Percentiles rank a stretch among this genome's conserved stretches.
phyloP scores from a whole-genome alignment of 2,329 filamentous ascomycete species.

The Ascochyta lentis region DNA sequence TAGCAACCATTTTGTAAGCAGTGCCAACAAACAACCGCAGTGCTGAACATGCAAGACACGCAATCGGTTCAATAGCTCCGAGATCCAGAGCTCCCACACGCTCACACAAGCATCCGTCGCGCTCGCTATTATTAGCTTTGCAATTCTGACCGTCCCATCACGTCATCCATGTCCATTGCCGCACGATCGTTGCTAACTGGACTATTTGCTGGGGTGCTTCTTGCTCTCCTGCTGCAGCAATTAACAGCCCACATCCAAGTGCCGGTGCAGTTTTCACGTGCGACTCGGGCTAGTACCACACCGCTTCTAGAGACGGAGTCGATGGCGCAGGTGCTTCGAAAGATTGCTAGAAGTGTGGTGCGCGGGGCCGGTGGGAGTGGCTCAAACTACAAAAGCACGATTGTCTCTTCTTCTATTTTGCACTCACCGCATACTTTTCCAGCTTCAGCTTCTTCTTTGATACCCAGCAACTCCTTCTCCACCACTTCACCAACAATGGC shows the following conservation, averaged over 20 bases:
- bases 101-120: neutral
- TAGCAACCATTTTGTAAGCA: conserved; percentile 15
- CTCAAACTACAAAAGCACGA: conserved; percentile 29
- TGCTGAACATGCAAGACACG: conserved; percentile 6
- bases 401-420: conserved; percentile 15
- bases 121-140: conserved; percentile 7
- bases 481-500: conserved; percentile 47
- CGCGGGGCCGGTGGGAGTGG: conserved; percentile 20
- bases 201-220: conserved; percentile 34
- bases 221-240: conserved; percentile 36
- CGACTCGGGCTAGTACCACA: conserved; percentile 11
- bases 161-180: conserved; percentile 25
- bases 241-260: conserved; percentile 26
- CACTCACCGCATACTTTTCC: conserved; percentile 8
- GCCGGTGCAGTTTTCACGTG: conserved; percentile 18
- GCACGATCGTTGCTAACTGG: conserved; percentile 32
- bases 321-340: conserved; percentile 44
- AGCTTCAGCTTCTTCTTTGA: conserved; percentile 17
- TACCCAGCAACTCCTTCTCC: conserved; percentile 21
- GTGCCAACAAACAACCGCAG: neutral
- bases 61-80: neutral
- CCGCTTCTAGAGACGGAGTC: conserved; percentile 23
- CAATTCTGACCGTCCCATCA: conserved; percentile 14
- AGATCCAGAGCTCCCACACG: neutral
- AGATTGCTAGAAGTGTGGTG: conserved; percentile 36